phyloP scores from a whole-genome alignment of 192 early-diverging fungal genomes.

The Coemansia sp. region DNA sequence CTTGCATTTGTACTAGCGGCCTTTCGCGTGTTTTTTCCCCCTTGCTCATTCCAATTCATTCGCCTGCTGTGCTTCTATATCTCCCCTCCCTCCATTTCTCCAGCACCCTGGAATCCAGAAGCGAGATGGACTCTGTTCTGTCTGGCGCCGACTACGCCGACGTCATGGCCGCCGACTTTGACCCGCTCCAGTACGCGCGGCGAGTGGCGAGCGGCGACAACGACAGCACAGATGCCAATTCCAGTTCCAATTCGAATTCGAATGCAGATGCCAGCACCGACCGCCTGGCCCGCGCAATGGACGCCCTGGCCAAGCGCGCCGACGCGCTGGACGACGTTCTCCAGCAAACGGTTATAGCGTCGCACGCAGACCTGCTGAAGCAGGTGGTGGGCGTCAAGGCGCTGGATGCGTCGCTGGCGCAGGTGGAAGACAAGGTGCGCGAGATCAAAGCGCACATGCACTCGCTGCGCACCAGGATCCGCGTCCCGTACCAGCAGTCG shows the following conservation, averaged over 20 bases:
- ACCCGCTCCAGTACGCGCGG: slow-evolving; percentile 16
- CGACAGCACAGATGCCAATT: background rate
- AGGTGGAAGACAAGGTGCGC: slow-evolving; percentile 40
- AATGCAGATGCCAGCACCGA: background rate
- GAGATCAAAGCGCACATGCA: slow-evolving; percentile 43
- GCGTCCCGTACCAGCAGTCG: slow-evolving; percentile 43
- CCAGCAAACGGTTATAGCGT: slow-evolving; percentile 15
- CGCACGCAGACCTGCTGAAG: slow-evolving; percentile 24
- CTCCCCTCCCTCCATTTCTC: no score
- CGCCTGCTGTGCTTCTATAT: no score
- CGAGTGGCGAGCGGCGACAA: background rate
- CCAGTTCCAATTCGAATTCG: background rate
- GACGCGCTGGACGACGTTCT: slow-evolving; percentile 22
- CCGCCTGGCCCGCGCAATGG: slow-evolving; percentile 16
- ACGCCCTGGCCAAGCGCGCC: slow-evolving; percentile 9
- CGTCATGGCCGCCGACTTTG: slow-evolving; percentile 13
- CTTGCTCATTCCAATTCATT: background rate
- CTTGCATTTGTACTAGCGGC: background rate
- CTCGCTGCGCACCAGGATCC: slow-evolving; percentile 32
- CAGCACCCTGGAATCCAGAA: no score
- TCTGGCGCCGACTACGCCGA: background rate
- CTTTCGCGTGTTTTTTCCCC: background rate
- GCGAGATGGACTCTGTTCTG: no score
- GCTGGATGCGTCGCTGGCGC: slow-evolving; percentile 27
- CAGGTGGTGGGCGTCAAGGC: slow-evolving; percentile 31